Base-by-base conservation (phyloP, 352 stramenopile species). In the Pythium rishiriense region DNA sequence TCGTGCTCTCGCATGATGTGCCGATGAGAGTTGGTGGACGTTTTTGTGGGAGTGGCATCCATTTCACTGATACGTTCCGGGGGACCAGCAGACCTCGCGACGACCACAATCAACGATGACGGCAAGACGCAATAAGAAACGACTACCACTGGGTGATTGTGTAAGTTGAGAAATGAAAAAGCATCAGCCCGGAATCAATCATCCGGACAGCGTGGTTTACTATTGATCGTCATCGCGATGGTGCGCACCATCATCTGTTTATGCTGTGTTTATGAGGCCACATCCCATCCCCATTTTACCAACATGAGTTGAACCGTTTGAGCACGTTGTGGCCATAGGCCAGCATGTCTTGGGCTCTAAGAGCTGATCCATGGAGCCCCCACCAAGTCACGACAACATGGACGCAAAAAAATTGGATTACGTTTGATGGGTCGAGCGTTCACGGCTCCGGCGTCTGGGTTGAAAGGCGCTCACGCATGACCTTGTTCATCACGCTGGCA, bases 381-480 rank as follows among this genome's bases (percentile, higher is more conserved):
- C 33, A 4, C n/a, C n/a, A n/a, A 37, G 6, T 6, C 6, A 37
- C 31, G 31, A 11, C 31, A 37, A 37, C 31, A 6, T 37, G 11
- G n/a, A n/a, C n/a, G n/a, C 31, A 11, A 37, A 12, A 11, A 12
- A 11, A 37, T 37, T 37, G 6, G 6, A 37, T 37, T 11, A 37
- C 31, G n/a, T 17, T 17, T 39, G 33, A 9, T 39, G 2, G 1
- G 11, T 39, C 7, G 3, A 12, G 17, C 9, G 33, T 49, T 50
- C 41, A 62, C 19, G 43, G 43, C 12, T 28, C 21, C 1, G 61
- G 61, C 1, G n/a, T 0, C 17, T 52, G 29, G 21, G 39, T 52
- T 1, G 61, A 31, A 15, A 68, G 53, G 11, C 24, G 45, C 19
- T 68, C 61, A 15, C 26, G 31, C 17, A 68, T 68, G 14, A 62